These are phyloP conservation scores for Neospora caninum DNA, from an alignment of 169 alveolate genomes.

Conservation along the genomic window DNA sequence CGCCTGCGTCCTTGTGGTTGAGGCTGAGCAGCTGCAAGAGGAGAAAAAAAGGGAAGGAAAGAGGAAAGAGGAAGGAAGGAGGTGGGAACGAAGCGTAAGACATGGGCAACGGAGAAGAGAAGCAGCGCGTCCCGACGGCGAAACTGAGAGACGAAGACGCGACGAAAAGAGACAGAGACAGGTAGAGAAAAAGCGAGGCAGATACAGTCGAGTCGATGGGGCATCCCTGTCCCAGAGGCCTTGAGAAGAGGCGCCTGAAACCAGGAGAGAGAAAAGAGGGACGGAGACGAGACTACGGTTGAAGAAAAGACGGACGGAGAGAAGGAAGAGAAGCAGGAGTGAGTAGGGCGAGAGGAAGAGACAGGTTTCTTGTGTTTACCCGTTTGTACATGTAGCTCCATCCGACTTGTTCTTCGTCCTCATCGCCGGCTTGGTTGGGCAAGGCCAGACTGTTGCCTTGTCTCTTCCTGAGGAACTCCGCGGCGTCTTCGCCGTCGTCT, in stretches of 20 bases:
- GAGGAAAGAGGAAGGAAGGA: too few relatives aligned
- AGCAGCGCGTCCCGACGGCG: too few relatives aligned
- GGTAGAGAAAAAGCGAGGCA: too few relatives aligned
- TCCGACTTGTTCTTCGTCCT: constrained; percentile 50
- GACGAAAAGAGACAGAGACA: too few relatives aligned
- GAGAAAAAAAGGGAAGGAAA: background rate
- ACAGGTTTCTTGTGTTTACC: background rate
- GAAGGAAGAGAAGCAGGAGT: background rate
- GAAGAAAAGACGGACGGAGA: background rate
- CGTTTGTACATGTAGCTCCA: constrained; percentile 60
- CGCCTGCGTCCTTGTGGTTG: constrained; percentile 24
- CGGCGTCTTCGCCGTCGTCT: background rate
- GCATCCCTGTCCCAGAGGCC: too few relatives aligned
- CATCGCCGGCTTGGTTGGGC: background rate
- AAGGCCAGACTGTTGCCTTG: background rate
- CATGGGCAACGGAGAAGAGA: too few relatives aligned
- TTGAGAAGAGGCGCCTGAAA: too few relatives aligned
- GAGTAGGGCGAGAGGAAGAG: background rate
- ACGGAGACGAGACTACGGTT: too few relatives aligned
- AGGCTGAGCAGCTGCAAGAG: background rate
- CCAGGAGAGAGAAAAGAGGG: too few relatives aligned
- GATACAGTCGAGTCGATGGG: too few relatives aligned
- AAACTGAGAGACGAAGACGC: too few relatives aligned
- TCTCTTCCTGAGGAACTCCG: background rate
- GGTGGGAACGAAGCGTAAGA: too few relatives aligned